These are phyloP conservation scores for Xylaria intraflava DNA, from an alignment of 495 filamentous ascomycete genomes.

Conservation along the genomic window DNA sequence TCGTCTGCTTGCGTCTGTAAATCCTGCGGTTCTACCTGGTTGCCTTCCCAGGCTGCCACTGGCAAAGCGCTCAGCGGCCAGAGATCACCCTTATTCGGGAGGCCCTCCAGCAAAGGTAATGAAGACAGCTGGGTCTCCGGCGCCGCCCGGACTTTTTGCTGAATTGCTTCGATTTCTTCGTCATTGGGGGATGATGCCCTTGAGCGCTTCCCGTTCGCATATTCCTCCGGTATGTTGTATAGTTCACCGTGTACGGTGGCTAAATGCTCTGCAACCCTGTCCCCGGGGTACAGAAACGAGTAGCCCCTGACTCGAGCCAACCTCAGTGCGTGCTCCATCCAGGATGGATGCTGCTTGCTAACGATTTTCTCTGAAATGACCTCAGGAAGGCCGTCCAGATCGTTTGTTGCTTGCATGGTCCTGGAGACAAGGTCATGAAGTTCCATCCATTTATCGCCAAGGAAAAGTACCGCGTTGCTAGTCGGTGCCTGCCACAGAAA, in stretches of 20 bases:
- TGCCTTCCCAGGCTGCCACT: slow-evolving; percentile 38
- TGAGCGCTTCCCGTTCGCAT: slow-evolving; percentile 17
- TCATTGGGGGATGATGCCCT: slow-evolving; percentile 10
- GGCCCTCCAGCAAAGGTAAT: slow-evolving; percentile 31
- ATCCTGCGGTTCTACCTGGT: slow-evolving; percentile 16
- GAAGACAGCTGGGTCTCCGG: slow-evolving; percentile 25
- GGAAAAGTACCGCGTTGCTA: slow-evolving; percentile 71
- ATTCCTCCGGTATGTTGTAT: slow-evolving; percentile 65
- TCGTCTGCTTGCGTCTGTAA: slow-evolving; percentile 32
- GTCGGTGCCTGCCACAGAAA: slow-evolving; percentile 81
- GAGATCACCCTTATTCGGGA: slow-evolving; percentile 30
- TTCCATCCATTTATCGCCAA: slow-evolving; percentile 76
- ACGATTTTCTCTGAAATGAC: slow-evolving; percentile 42
- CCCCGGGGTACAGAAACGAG: slow-evolving; percentile 64
- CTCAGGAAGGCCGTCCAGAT: slow-evolving; percentile 19
- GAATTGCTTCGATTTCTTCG: slow-evolving; percentile 19
- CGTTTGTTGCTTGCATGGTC: slow-evolving; percentile 42
- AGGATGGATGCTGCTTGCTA: slow-evolving; percentile 61
- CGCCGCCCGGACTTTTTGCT: slow-evolving; percentile 13
- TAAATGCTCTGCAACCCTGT: slow-evolving; percentile 42
- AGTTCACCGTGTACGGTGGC: slow-evolving; percentile 69
- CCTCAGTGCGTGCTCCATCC: slow-evolving; percentile 69
- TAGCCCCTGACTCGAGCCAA: slow-evolving; percentile 67
- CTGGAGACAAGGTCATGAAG: slow-evolving; percentile 66
- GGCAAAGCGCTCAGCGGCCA: slow-evolving; percentile 33